Conservation (phyloP, 2,329 filamentous ascomycete species). For the Stachybotrys echinatus region DNA sequence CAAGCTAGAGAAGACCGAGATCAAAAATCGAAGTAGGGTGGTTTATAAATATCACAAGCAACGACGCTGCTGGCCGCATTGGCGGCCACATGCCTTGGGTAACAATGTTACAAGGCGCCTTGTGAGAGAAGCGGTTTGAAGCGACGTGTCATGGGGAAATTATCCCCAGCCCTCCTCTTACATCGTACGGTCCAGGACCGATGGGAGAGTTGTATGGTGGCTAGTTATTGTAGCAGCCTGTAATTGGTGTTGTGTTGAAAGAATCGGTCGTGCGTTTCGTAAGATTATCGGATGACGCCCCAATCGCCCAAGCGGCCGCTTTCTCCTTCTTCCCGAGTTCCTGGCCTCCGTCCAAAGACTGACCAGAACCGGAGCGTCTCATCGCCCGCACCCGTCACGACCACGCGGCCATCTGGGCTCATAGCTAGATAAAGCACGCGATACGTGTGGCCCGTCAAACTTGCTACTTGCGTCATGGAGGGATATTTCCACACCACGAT, state of each 20-base stretch:
- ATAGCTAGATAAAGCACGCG: constrained; percentile 94
- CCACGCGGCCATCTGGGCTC: constrained; percentile 90
- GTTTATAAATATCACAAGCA: not conserved
- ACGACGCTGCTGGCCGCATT: no score
- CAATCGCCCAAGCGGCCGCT: constrained; percentile 65
- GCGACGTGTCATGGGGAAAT: no score
- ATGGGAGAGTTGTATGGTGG: not conserved
- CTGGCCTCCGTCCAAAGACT: constrained; percentile 79
- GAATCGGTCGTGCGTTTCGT: not conserved
- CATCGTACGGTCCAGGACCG: no score
- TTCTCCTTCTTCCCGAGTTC: constrained; percentile 63
- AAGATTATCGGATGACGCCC: constrained; percentile 69
- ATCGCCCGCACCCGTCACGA: constrained; percentile 93
- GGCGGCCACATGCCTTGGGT: no score
- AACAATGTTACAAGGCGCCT: no score
- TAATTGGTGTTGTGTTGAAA: not conserved
- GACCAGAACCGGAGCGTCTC: constrained; percentile 98
- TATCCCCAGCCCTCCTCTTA: no score
- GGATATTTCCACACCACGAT: constrained; percentile 99
- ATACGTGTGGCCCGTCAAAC: constrained; percentile 92
- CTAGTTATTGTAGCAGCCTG: not conserved
- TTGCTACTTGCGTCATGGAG: constrained; percentile 94
- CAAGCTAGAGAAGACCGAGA: not conserved
- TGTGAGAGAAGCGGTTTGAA: no score
- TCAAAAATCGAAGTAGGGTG: not conserved